These are phyloP conservation scores for Trichosporon sp. DNA, from an alignment of 1,284 basidiomycete genomes.

Conservation along the genomic window DNA sequence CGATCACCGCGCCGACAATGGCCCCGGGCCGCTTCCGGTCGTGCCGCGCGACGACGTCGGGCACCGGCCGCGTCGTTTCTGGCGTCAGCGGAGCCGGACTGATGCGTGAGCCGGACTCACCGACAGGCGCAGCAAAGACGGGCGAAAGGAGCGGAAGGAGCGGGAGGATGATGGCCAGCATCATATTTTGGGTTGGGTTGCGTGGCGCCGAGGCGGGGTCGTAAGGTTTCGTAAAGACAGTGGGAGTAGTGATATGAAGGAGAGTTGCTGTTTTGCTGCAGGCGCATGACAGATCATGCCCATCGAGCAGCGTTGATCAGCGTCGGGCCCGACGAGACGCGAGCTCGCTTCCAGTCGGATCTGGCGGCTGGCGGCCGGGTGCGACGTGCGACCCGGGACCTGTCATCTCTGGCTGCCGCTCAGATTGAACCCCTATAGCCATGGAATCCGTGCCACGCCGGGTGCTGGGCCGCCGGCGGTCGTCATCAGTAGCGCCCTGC, in stretches of 20 bases:
- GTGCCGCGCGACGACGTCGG: background rate
- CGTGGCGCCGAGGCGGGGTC: background rate
- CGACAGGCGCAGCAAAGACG: background rate
- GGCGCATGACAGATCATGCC: background rate
- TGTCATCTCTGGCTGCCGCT: no score
- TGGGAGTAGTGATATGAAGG: background rate
- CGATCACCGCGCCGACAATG: slow-evolving; percentile 1
- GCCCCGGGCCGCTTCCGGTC: background rate
- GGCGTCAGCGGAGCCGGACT: background rate
- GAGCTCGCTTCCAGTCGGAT: background rate
- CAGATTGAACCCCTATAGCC: no score
- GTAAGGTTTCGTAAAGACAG: background rate
- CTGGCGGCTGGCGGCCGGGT: background rate
- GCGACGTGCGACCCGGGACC: no score
- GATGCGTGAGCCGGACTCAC: background rate
- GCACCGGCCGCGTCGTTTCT: background rate
- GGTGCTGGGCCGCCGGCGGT: background rate
- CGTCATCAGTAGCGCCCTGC: background rate
- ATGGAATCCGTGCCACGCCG: no score
- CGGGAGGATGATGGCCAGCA: background rate
- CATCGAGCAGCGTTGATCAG: background rate
- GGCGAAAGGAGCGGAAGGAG: background rate
- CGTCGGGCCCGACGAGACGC: background rate
- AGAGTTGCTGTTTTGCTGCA: background rate
- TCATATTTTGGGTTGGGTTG: background rate